Base-by-base conservation (phyloP, 2,329 filamentous ascomycete genomes). In the Talaromyces sp. region DNA sequence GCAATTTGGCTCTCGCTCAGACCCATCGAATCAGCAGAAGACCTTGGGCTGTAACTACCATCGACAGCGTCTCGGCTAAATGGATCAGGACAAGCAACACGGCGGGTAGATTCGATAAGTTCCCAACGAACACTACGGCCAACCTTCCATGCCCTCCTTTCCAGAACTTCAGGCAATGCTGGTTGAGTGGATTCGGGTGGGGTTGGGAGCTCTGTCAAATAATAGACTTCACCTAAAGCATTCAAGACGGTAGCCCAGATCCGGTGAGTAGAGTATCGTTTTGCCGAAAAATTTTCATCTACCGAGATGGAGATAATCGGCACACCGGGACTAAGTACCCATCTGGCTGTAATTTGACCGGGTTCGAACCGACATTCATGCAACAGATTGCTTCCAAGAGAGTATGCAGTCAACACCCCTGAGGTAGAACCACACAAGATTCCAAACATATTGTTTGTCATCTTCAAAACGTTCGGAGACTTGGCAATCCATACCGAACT, bases 211-310 rank as follows among this genome's bases (percentile, higher is more conserved):
- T 89, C 85, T 1, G 83, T 88, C 1, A 97, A 78, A 65, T 93
- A 96, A 71, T 88, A 97, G 0, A 96, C 78, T 71, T 99, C 94
- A 1, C 94, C 94, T 8, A 99, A 78, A 0, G 94, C 93, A 70
- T 99, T 99, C 54, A 99, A 75, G n/a, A 85, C 89, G 41, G 93
- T 87, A n/a, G 89, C 91, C 91, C 91, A 97, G 11, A 94, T 83
- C 28, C 92, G 86, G 11, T 84, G 83, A 52, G 86, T 78, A 3
- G 82, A 77, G 68, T 87, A 86, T 31, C 92, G 86, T 64, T 85
- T 87, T 25, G 81, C 72, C 51, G 82, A 92, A 72, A 91, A 94
- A 54, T 84, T 84, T 28, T 96, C 91, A 66, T 99, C 94, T 6
- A 96, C 83, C 45, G 84, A 84, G 60, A 99, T 84, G 1, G 85